Conservation (phyloP, 1,284 basidiomycete genomes). For the Neonothopanus nambi region DNA sequence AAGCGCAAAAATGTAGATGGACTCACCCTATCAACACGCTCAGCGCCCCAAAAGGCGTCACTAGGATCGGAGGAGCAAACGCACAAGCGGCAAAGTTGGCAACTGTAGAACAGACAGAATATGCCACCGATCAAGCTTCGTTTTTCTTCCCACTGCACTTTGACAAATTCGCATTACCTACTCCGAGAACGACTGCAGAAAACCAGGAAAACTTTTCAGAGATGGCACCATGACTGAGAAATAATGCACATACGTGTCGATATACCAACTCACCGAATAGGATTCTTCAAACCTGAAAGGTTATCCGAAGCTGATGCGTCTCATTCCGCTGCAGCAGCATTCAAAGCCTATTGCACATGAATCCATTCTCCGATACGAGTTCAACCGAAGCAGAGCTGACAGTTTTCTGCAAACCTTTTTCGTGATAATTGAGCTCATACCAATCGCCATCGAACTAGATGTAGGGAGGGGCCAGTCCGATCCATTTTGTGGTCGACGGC, state of each 20-base stretch:
- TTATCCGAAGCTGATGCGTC: constrained; percentile 74
- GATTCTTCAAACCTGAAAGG: constrained; percentile 86
- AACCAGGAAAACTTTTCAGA: constrained; percentile 15
- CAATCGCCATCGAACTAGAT: constrained; percentile 82
- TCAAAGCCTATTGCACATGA: constrained; percentile 62
- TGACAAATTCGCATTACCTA: constrained; percentile 52
- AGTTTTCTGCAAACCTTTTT: constrained; percentile 72
- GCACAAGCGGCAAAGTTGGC: constrained; percentile 99
- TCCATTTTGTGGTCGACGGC: constrained; percentile 85
- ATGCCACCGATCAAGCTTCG: neutral
- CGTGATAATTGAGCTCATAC: constrained; percentile 93
- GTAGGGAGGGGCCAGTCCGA: constrained; percentile 86
- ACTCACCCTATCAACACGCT: constrained; percentile 96
- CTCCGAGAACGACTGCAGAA: constrained; percentile 80
- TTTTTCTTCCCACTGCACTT: neutral
- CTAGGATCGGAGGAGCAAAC: constrained; percentile 96
- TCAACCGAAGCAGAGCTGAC: constrained; percentile 9
- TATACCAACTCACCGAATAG: constrained; percentile 99
- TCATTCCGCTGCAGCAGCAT: constrained; percentile 66
- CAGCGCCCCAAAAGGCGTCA: constrained; percentile 93
- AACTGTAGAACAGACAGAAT: constrained; percentile 49
- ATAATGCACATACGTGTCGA: constrained; percentile 71
- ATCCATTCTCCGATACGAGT: neutral
- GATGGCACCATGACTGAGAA: constrained; percentile 11
- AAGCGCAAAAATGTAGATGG: neutral